Evolutionary conservation across 2,329 filamentous ascomycete species (phyloP).

Genomic region (Penicillium digitatum): DNA sequence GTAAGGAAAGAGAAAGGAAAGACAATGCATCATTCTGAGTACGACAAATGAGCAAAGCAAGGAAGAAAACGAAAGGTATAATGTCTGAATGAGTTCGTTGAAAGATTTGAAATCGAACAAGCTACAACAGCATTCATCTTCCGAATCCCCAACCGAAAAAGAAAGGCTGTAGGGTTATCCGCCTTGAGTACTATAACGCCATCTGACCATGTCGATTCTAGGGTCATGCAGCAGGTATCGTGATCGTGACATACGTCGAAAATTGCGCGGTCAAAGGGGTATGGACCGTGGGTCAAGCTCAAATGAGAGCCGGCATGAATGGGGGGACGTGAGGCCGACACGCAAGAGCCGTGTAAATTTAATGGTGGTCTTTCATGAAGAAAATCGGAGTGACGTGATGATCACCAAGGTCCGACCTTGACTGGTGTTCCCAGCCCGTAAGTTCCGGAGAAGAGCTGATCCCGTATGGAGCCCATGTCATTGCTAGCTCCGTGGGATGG

Average conservation of each 20-base stretch:
- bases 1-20: neutral
- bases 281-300: slow-evolving; percentile 19
- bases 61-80: neutral
- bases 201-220: slow-evolving; percentile 35
- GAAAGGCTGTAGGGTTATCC: slow-evolving; percentile 21
- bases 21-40: neutral
- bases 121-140: slow-evolving; percentile 9
- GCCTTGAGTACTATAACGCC: slow-evolving; percentile 39
- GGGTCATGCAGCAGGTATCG: slow-evolving; percentile 44
- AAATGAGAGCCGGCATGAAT: slow-evolving; percentile 11
- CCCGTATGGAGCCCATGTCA: slow-evolving; percentile 49
- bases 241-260: slow-evolving; percentile 43
- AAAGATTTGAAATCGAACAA: slow-evolving; percentile 7
- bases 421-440: slow-evolving; percentile 54
- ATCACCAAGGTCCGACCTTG: slow-evolving; percentile 55
- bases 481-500: slow-evolving; percentile 30
- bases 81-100: slow-evolving; percentile 7
- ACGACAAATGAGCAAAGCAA: slow-evolving; percentile 3
- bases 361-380: slow-evolving; percentile 5
- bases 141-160: slow-evolving; percentile 5
- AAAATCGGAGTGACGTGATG: slow-evolving; percentile 5
- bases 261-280: slow-evolving; percentile 28
- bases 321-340: slow-evolving; percentile 12
- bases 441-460: slow-evolving; percentile 55
- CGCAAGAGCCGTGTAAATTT: slow-evolving; percentile 8